Evolutionary conservation across 2,329 filamentous ascomycete species (phyloP).

Genomic region (Trichoderma asperellum): DNA sequence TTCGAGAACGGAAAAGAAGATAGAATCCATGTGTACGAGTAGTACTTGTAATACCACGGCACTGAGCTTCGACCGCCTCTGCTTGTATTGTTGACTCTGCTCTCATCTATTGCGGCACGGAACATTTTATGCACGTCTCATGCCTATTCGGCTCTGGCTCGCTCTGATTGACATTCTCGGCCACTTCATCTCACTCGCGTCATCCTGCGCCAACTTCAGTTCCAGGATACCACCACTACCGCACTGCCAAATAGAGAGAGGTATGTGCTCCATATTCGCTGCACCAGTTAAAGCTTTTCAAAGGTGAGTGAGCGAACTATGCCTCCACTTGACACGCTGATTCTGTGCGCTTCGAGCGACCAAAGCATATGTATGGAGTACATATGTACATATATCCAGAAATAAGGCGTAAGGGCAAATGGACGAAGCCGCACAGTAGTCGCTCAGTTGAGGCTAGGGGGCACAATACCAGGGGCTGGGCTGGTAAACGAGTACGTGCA

Average conservation of each 20-base stretch:
- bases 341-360: neutral
- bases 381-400: neutral
- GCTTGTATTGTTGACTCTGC: neutral
- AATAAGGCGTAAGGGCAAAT: neutral
- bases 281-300: neutral
- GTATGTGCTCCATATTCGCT: neutral
- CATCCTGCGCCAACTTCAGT: neutral
- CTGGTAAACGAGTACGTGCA: neutral
- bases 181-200: neutral
- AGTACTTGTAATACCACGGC: neutral
- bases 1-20: neutral
- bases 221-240: neutral
- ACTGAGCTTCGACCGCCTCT: neutral
- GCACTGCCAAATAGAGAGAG: neutral
- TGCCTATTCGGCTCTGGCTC: neutral
- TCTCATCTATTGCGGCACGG: neutral
- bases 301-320: neutral
- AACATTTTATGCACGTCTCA: neutral
- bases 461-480: slow-evolving; percentile 1
- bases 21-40: neutral
- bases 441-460: neutral
- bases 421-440: neutral
- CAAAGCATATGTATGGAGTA: neutral
- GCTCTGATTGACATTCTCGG: neutral
- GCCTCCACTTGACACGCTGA: neutral